Evolutionary conservation across 179 eudicot genomes (phyloP), one percentile per base, ranked within the genome.

Genomic region (Amaranthus tricolor): DNA sequence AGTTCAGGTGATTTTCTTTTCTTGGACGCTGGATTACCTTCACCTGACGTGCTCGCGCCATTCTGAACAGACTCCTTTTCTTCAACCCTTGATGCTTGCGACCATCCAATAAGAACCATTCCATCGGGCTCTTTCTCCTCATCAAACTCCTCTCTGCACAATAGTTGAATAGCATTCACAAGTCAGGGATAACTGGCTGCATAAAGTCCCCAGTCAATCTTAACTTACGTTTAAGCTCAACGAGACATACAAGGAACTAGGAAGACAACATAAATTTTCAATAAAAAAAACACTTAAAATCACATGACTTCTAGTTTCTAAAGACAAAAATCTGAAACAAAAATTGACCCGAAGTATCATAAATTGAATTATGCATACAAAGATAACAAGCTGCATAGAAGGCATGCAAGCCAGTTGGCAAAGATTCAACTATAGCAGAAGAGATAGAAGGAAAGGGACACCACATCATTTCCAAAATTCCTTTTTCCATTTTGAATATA

Each of bases 81-180:
- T 79, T 85, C 84, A 50, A 80, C 90, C 51, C 77, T 69, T 59
- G 82, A 85, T 68, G 87, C 78, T 71, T 81, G 87, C 4, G 92
- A 81, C 99, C 96, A 93, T 79, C 98, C 99, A 55, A 87, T 82
- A 50, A 95, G 92, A 85, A 95, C 84, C 99, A 95, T 93, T 6
- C 89, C 93, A 84, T 93, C 98, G 24, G 97, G 99, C 85, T 95
- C 99, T 82, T 93, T 89, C 67, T 90, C 97, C 78, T 95, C 97
- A 55, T 91, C 97, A 81, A 93, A 95, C 61, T 93, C 93, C 82
- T 89, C 97, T 77, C 97, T 93, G 82, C 50, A 16, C 55, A 73
- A 77, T 6, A 61, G 21, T 8, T 15, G 19, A 6, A 43, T 24
- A 48, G 6, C 56, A 51, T 50, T 20, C 20, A 20, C 44, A 50